Evolutionary conservation across 2,329 filamentous ascomycete genomes (phyloP), one percentile per base, ranked within the genome.

Genomic region (Nigrospora sphaerica): DNA sequence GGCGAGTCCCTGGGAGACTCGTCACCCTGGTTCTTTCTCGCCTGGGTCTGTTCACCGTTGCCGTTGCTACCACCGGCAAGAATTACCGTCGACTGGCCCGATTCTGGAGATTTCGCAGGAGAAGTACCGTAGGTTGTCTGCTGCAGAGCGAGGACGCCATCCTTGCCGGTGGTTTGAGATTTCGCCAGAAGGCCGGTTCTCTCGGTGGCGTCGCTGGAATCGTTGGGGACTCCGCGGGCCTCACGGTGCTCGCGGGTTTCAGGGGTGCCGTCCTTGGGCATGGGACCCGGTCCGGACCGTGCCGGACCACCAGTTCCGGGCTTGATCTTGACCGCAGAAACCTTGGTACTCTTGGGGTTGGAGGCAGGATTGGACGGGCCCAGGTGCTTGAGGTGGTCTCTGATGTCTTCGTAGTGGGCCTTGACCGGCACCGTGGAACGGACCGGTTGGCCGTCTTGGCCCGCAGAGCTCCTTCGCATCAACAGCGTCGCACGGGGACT

Each of bases 291-390:
- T 13, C 42, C 53, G 16, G 58, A 44, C 12, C 51, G 57, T 23
- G 50, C 53, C 16, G 56, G 54, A 43, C 36, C 52, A 34, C 37
- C 56, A 42, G 45, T 51, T 7, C 65, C 72, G 28, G 70, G 68
- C 65, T 86, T 86, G 54, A 86, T 82, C 62, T 85, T 85, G 54
- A 86, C 81, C 1, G 81, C 77, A 16, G 79, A 77, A 16, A 76
- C 78, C 16, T 74, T 73, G 1, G 81, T 83, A 47, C 73, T 74
- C 60, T 77, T 80, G 2, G 83, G 83, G 46, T 82, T 80, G 14
- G 77, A 75, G 6, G 83, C 83, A 17, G 77, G 75, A 57, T 86
- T 86, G 1, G 81, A 84, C 0, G 83, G 83, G 1, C 82, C 82
- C 0, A 86, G 75, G 51, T 80, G 75, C 52, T 80, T 82, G 39